A percentile compares a stretch with the other conserved stretches of the same genome.
Conservation (phyloP, 208 protist genomes). For the Leishmania amazonensis region DNA sequence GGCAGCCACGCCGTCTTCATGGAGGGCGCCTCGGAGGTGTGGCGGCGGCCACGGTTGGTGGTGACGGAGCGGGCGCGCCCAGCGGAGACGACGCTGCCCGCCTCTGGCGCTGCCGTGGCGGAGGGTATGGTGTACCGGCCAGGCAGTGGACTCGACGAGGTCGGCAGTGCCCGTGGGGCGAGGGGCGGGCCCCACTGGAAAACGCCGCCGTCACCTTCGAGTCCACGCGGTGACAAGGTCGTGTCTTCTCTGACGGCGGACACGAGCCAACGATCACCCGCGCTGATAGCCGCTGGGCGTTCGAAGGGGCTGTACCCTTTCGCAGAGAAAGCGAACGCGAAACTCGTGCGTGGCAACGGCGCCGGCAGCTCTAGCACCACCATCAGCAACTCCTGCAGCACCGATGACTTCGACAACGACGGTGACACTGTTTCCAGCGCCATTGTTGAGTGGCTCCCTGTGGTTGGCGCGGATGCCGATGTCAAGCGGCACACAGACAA, state of each 20-base stretch:
- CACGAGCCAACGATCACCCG: background rate
- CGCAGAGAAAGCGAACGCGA: background rate
- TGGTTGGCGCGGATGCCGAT: background rate
- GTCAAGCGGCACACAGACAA: background rate
- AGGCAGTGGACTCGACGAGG: background rate
- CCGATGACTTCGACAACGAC: background rate
- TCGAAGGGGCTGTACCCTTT: background rate
- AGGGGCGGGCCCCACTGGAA: too few relatives aligned
- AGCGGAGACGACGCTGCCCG: background rate
- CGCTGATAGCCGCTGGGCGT: background rate
- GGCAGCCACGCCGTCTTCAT: conserved; percentile 50
- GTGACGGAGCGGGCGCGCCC: conserved; percentile 10
- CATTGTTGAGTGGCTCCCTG: conserved; percentile 10
- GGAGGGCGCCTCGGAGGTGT: conserved; percentile 26
- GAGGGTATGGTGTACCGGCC: background rate
- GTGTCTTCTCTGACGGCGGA: background rate
- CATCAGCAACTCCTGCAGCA: background rate
- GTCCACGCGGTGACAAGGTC: too few relatives aligned
- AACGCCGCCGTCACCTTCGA: background rate
- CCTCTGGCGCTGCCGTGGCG: background rate
- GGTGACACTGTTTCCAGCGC: background rate
- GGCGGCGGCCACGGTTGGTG: conserved; percentile 24
- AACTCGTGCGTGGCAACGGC: background rate
- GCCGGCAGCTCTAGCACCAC: background rate
- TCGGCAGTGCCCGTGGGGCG: background rate